A percentile compares a stretch with the other conserved stretches of the same genome.
phyloP scores from a whole-genome alignment of 2,329 filamentous ascomycete genomes.

The Tricladium varicosporioides region DNA sequence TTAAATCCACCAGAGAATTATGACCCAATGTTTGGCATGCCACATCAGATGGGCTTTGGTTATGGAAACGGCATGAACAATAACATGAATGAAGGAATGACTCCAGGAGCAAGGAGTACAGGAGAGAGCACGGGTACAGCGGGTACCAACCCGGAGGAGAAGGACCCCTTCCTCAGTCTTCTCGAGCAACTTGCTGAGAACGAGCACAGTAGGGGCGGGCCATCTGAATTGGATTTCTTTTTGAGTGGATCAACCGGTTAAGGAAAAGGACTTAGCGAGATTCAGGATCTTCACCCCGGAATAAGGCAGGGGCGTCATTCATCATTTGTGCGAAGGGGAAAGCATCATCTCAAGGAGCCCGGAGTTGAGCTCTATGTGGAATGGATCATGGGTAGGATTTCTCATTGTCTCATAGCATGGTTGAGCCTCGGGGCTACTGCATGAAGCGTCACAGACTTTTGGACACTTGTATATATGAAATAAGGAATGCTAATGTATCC shows the following conservation, averaged over 20 bases:
- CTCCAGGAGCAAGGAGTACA: slow-evolving; percentile 47
- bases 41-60: slow-evolving; percentile 49
- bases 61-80: slow-evolving; percentile 47
- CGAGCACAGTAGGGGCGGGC: slow-evolving; percentile 66
- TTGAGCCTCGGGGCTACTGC: no score
- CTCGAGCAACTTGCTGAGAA: slow-evolving; percentile 82
- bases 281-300: no score
- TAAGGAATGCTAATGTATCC: no score
- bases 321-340: no score
- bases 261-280: no score
- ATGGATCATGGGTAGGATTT: no score
- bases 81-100: slow-evolving; percentile 34
- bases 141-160: slow-evolving; percentile 58
- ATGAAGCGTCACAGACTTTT: background rate
- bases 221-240: slow-evolving; percentile 78
- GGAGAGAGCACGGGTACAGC: slow-evolving; percentile 49
- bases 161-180: slow-evolving; percentile 76
- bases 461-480: no score
- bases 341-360: no score
- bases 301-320: no score
- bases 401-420: no score
- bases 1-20: slow-evolving; percentile 37
- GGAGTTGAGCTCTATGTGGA: no score
- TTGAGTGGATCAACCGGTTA: slow-evolving; percentile 37
- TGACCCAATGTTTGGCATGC: slow-evolving; percentile 59